Conservation (phyloP, 805 yeast species). For the Candida pseudofarinosa region DNA sequence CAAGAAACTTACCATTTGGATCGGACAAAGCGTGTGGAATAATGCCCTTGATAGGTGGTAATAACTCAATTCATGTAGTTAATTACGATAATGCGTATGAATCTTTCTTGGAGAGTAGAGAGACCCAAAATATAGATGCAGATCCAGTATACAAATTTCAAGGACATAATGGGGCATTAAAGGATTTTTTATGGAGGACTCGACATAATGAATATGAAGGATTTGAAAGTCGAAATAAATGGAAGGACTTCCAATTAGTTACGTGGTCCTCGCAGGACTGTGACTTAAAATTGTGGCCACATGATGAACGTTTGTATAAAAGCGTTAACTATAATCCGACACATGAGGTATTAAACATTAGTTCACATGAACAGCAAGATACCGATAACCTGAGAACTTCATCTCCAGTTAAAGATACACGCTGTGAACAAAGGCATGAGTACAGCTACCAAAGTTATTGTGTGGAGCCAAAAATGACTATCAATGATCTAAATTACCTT, state of each 20-base stretch:
- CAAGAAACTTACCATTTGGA: slow-evolving; percentile 87
- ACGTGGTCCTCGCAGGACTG: slow-evolving; percentile 88
- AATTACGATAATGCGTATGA: slow-evolving; percentile 38
- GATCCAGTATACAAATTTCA: slow-evolving; percentile 50
- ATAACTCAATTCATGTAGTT: slow-evolving; percentile 56
- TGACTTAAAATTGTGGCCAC: slow-evolving; percentile 80
- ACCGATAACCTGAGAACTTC: slow-evolving; percentile 4
- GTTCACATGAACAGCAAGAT: slow-evolving; percentile 13
- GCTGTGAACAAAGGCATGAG: slow-evolving; percentile 6
- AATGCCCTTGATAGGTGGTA: slow-evolving; percentile 88
- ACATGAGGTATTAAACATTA: slow-evolving; percentile 20
- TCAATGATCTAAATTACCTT: slow-evolving; percentile 28
- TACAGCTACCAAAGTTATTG: slow-evolving; percentile 31
- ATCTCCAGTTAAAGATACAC: neutral
- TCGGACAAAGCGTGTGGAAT: slow-evolving; percentile 67
- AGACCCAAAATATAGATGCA: slow-evolving; percentile 21
- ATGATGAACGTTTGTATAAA: slow-evolving; percentile 31
- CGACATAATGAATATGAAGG: slow-evolving; percentile 38
- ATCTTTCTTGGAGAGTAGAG: slow-evolving; percentile 19
- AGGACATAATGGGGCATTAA: slow-evolving; percentile 82
- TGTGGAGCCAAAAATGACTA: slow-evolving; percentile 31
- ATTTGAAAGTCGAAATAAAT: slow-evolving; percentile 44
- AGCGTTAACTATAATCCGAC: slow-evolving; percentile 36
- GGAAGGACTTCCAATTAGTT: slow-evolving; percentile 83
- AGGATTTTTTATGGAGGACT: slow-evolving; percentile 85